Evolutionary conservation across 1,284 basidiomycete species (phyloP).

Genomic region (Flammula alnicola): DNA sequence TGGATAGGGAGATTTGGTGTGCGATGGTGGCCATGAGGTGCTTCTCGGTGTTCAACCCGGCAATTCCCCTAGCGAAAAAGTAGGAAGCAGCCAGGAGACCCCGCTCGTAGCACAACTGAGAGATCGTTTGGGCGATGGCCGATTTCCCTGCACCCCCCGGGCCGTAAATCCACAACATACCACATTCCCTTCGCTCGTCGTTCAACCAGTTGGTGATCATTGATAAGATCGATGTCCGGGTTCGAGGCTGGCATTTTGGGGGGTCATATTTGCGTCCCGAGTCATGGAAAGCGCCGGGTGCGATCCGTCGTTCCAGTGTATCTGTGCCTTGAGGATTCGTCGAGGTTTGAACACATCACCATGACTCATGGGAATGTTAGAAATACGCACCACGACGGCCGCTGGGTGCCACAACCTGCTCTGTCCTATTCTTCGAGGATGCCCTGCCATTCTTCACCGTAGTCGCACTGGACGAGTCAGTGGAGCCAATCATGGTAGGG

Average conservation of each 20-base stretch:
- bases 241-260: conserved; percentile 28
- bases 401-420: conserved; percentile 18
- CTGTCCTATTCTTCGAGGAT: not conserved
- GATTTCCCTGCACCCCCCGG: conserved; percentile 28
- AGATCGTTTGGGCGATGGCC: conserved; percentile 25
- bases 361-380: too few species aligned
- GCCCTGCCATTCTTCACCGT: not conserved
- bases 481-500: not conserved
- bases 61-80: conserved; percentile 25
- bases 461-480: not conserved
- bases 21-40: conserved; percentile 31
- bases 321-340: conserved; percentile 23
- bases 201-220: conserved; percentile 25
- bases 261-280: conserved; percentile 26
- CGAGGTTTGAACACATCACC: too few species aligned
- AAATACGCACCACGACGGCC: conserved; percentile 22
- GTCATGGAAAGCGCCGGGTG: conserved; percentile 29
- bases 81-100: conserved; percentile 26
- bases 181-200: conserved; percentile 18
- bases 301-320: conserved; percentile 28
- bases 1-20: conserved; percentile 27
- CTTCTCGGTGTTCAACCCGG: conserved; percentile 27
- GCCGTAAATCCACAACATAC: conserved; percentile 33
- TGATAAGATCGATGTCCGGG: conserved; percentile 21
- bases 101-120: conserved; percentile 21